Evolutionary conservation across 306 rosid species (phyloP), one percentile per base, ranked within the genome.

Genomic region (Glycine soja): DNA sequence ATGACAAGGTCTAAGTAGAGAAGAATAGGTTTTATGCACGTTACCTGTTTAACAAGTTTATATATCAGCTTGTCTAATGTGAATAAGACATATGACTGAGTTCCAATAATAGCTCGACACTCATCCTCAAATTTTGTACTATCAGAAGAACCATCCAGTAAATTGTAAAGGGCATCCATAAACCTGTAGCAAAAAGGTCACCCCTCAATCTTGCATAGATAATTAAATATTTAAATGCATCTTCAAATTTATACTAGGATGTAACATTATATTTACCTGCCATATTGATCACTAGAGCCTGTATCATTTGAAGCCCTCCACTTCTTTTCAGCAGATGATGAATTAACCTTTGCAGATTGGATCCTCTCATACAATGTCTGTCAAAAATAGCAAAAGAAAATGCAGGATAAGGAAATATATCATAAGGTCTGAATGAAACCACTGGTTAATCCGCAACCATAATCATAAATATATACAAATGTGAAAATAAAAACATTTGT

Each of bases 61-160:
- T 90, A 96, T 77, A 96, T 93, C 86, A 96, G 88, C 88, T 92
- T 96, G 90, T 96, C 99, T 73, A 96, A 88, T 18, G 99, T 96
- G 86, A 96, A 96, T 52, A 96, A 86, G 87, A 96, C 84, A 84
- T 93, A 96, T 34, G 99, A 96, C 63, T 93, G 97, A 58, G 98
- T 96, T 86, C 99, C 99, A 79, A 96, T 91, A 76, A 92, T 87
- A 77, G 99, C 97, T 80, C 99, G 91, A 69, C 99, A 93, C 81
- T 96, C 99, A 89, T 96, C 99, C 86, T 96, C 99, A 88, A 93
- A 96, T 82, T 96, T 96, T 45, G 98, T 72, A 82, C 92, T 93
- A 81, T 96, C 99, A 18, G 97, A 93, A 82, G 99, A 93, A 80
- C 99, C 99, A 18, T 96, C 99, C 81, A 96, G 92, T 83, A 96